These are phyloP conservation scores for Leccinum disarticulatum DNA, from an alignment of 768 basidiomycete genomes.

Conservation along the genomic window DNA sequence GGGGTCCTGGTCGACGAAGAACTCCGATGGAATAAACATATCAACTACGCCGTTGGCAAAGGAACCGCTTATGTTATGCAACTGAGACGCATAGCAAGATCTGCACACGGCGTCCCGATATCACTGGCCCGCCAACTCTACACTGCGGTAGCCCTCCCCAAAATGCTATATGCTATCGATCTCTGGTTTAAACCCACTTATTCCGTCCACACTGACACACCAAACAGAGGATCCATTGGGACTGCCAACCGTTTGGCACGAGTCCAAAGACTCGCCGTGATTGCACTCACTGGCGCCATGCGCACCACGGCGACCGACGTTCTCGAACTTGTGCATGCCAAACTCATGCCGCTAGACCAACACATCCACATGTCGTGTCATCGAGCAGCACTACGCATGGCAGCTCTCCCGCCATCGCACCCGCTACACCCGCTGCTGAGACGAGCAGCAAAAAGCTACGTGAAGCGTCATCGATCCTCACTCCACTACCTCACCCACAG, in stretches of 20 bases:
- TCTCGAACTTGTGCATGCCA: too few species aligned
- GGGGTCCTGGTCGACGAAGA: background rate
- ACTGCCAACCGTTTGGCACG: accelerated
- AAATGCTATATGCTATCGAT: background rate
- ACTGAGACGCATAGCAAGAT: background rate
- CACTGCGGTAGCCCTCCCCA: background rate
- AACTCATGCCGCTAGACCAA: too few species aligned
- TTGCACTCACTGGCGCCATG: too few species aligned
- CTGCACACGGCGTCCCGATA: background rate
- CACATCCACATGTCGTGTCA: too few species aligned
- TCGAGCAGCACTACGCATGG: too few species aligned
- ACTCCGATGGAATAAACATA: background rate
- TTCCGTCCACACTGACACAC: accelerated
- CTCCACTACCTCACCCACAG: background rate
- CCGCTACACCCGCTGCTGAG: too few species aligned
- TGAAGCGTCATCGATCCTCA: background rate
- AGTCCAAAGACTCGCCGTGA: background rate
- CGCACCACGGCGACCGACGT: too few species aligned
- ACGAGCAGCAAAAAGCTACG: background rate
- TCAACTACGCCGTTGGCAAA: background rate
- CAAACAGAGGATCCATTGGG: background rate
- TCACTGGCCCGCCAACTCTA: background rate
- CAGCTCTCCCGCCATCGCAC: too few species aligned
- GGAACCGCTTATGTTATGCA: background rate
- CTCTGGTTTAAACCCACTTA: background rate